Percentiles rank a stretch among this genome's conserved stretches.
These are phyloP conservation scores for Blastobotrys arbuscula DNA, from an alignment of 1,139 yeast species.

Conservation along the genomic window DNA sequence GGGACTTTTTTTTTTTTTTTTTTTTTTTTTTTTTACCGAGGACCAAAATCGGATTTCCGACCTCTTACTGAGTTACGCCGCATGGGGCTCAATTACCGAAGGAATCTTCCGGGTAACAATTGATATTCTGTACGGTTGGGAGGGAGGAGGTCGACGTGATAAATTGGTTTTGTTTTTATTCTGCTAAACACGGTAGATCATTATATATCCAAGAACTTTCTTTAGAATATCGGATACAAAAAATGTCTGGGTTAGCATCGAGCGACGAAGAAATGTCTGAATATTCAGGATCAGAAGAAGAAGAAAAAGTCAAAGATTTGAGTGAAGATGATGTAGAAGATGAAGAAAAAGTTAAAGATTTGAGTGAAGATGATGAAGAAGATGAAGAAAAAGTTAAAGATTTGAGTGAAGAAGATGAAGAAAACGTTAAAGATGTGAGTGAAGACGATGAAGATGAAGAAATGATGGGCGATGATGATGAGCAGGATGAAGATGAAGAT, in stretches of 20 bases:
- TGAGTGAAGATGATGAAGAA: conserved; percentile 17
- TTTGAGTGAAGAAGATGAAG: conserved; percentile 16
- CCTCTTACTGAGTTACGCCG: too few species aligned
- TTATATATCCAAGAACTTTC: too few species aligned
- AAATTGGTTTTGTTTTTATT: too few species aligned
- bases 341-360: conserved; percentile 15
- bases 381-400: conserved; percentile 19
- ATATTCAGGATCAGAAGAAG: conserved; percentile 16
- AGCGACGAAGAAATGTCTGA: conserved; percentile 21
- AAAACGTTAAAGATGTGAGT: conserved; percentile 16
- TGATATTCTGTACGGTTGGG: too few species aligned
- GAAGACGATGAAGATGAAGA: conserved; percentile 19
- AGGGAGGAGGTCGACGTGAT: too few species aligned
- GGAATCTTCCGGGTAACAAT: too few species aligned
- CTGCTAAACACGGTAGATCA: too few species aligned
- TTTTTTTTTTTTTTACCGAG: too few species aligned
- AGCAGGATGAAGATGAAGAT: conserved; percentile 18
- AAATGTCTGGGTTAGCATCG: neutral
- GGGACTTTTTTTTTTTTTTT: neutral
- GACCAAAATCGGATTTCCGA: too few species aligned
- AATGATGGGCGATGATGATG: conserved; percentile 16
- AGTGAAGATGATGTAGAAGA: conserved; percentile 21
- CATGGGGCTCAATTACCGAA: too few species aligned
- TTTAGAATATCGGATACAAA: too few species aligned
- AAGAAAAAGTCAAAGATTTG: conserved; percentile 16